These are phyloP conservation scores for Tricholoma hemisulphureum DNA, from an alignment of 768 basidiomycete genomes.

Conservation along the genomic window DNA sequence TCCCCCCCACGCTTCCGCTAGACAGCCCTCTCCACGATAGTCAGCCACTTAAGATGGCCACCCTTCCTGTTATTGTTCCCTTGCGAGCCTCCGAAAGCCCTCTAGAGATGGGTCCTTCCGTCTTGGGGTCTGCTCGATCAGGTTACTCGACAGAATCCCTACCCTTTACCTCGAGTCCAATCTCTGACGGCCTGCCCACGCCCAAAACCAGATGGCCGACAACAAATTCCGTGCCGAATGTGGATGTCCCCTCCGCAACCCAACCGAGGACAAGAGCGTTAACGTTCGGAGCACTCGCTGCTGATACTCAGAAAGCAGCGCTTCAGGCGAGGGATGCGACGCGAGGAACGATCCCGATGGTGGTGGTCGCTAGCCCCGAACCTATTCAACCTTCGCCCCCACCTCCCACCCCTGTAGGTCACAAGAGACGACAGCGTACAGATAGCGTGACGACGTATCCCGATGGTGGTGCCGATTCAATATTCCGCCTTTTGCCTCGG, in stretches of 20 bases:
- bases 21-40: background rate
- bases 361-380: conserved; percentile 13
- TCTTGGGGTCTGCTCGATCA: conserved; percentile 73
- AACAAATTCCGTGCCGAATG: background rate
- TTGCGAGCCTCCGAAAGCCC: conserved; percentile 40
- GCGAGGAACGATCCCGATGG: conserved; percentile 5
- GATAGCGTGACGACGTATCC: conserved; percentile 66
- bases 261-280: conserved; percentile 3
- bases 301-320: background rate
- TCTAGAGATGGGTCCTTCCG: conserved; percentile 68
- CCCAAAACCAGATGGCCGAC: conserved; percentile 14
- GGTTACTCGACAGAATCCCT: conserved; percentile 74
- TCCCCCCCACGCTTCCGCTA: conserved; percentile 15
- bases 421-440: conserved; percentile 34
- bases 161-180: conserved; percentile 27
- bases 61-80: conserved; percentile 30
- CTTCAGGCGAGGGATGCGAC: background rate
- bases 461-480: conserved; percentile 82
- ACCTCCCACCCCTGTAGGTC: background rate
- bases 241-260: background rate
- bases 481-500: conserved; percentile 92
- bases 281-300: conserved; percentile 11
- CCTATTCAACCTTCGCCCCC: conserved; percentile 4
- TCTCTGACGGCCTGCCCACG: conserved; percentile 33
- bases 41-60: conserved; percentile 14